phyloP scores from a whole-genome alignment of 192 early-diverging fungal genomes.

The Backusella westeae region DNA sequence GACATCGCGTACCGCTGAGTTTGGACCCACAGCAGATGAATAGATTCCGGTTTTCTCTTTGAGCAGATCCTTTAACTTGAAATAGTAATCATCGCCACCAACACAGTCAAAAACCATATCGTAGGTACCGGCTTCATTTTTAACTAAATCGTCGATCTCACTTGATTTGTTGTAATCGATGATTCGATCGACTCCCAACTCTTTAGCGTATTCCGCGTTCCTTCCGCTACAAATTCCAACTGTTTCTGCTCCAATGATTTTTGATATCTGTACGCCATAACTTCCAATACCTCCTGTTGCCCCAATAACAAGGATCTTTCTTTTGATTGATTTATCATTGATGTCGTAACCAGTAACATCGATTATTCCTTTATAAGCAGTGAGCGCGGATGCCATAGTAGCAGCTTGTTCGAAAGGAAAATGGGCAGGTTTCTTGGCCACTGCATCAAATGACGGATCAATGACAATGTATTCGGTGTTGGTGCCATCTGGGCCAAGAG shows the following conservation, averaged over 20 bases:
- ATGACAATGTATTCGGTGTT: constrained; percentile 26
- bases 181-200: constrained; percentile 51
- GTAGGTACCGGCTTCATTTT: constrained; percentile 22
- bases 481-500: constrained; percentile 11
- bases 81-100: constrained; percentile 28
- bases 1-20: not conserved
- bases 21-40: constrained; percentile 10
- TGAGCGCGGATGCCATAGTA: constrained; percentile 8
- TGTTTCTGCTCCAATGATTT: constrained; percentile 38
- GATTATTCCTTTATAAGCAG: constrained; percentile 19
- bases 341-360: not conserved
- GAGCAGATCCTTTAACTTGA: not conserved
- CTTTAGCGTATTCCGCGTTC: constrained; percentile 40
- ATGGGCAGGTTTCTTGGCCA: constrained; percentile 20
- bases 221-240: constrained; percentile 47
- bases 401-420: constrained; percentile 23
- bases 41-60: not conserved
- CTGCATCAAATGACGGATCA: not conserved
- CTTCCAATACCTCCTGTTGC: constrained; percentile 52
- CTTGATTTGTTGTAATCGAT: constrained; percentile 54
- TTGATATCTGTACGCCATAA: constrained; percentile 49
- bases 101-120: constrained; percentile 46
- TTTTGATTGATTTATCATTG: not conserved
- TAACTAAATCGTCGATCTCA: constrained; percentile 16
- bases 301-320: constrained; percentile 44